Evolutionary conservation across 2,329 filamentous ascomycete species (phyloP), one percentile per base, ranked within the genome.

Genomic region (Calonectria leucothoes): DNA sequence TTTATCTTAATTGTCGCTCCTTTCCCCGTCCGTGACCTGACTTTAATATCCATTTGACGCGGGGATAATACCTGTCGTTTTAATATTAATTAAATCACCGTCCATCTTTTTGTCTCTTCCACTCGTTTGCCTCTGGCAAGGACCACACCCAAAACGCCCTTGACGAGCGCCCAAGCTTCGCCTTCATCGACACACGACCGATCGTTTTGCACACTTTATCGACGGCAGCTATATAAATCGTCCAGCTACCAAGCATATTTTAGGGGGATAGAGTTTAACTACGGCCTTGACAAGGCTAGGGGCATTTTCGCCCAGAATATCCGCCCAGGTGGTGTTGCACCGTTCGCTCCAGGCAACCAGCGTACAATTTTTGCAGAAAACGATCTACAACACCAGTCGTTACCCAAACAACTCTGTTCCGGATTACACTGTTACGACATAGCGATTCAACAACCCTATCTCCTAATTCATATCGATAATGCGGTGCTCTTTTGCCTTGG

Each of bases 401-500:
- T 3, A 15, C 25, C 37, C 7, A n/a, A 45, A 27, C 10, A 20
- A 25, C 45, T 31, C 23, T 23, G 23, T 25, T 23, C 10, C 17
- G 14, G 2, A 14, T 11, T 14, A 6, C 29, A 14, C 17, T 37
- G 14, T 52, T 11, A 63, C 35, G 4, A 7, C 3, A 17, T 3
- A 45, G 1, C 20, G 12, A 27, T 31, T 45, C n/a, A 23, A 29
- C 4, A 39, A 12, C 25, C 61, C 29, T 14, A 45, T 31, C 33
- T 31, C 10, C 17, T 70, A 67, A 69, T 64, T 20, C 33, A 65
- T 70, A 69, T 72, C 72, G 70, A 79, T 69, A 71, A 85, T 85
- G 84, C 70, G 84, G 74, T 79, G 71, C 68, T 82, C 82, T 52
- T 73, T 81, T n/a, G 78, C 72, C 42, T 51, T 83, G 59, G 80